Conservation (phyloP, 495 filamentous ascomycete species). For the Tirmania nivea region DNA sequence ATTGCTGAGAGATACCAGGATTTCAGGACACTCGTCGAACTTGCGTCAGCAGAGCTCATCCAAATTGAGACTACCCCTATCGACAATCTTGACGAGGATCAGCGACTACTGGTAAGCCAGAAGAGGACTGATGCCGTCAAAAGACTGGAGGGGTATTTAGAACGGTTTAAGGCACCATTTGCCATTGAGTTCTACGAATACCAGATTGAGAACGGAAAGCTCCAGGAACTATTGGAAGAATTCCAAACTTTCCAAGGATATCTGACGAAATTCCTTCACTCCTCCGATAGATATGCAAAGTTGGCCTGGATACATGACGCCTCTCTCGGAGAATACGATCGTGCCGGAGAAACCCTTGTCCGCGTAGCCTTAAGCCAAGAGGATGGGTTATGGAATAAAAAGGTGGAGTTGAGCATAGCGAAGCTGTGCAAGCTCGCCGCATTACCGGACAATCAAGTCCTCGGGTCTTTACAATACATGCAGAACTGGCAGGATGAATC, state of each 20-base stretch:
- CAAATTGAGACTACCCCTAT: constrained; percentile 17
- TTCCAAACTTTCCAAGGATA: constrained; percentile 36
- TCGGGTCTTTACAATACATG: constrained; percentile 20
- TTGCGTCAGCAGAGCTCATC: constrained; percentile 18
- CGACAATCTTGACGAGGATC: constrained; percentile 9
- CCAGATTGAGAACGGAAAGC: constrained; percentile 40
- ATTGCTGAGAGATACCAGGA: constrained; percentile 56
- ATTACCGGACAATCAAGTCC: constrained; percentile 9
- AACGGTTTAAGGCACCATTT: constrained; percentile 50
- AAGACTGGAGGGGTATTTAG: constrained; percentile 40
- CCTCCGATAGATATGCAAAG: constrained; percentile 42
- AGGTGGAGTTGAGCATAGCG: constrained; percentile 69
- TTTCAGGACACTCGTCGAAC: constrained; percentile 45
- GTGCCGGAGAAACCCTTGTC: constrained; percentile 44
- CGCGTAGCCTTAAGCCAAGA: constrained; percentile 43
- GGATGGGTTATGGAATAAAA: constrained; percentile 64
- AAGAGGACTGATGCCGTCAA: constrained; percentile 16
- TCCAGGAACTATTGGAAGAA: constrained; percentile 46
- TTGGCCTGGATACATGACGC: constrained; percentile 94
- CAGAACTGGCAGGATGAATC: constrained; percentile 31
- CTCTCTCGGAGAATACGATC: constrained; percentile 43
- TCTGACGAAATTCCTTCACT: constrained; percentile 54
- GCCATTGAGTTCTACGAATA: constrained; percentile 61
- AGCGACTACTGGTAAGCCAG: constrained; percentile 3
- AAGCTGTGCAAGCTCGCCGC: constrained; percentile 58